Conservation (phyloP, 352 stramenopile genomes). For the Pythium aristosporum region DNA sequence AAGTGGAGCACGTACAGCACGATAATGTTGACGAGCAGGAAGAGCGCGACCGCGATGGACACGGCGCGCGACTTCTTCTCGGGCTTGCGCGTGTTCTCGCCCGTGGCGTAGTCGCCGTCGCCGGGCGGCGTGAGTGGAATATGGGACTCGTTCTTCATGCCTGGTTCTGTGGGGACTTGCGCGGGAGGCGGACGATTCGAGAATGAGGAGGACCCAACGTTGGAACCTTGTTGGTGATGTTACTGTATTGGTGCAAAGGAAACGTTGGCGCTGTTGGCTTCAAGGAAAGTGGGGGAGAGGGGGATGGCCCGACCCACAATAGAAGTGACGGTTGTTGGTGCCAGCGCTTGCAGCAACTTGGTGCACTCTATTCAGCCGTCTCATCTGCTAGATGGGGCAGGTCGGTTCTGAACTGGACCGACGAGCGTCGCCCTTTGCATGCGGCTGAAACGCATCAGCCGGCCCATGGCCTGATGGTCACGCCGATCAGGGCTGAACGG, state of each 20-base stretch:
- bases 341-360: background rate
- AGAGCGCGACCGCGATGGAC: slow-evolving; percentile 39
- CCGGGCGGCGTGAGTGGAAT: slow-evolving; percentile 48
- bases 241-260: slow-evolving; percentile 23
- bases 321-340: slow-evolving; percentile 3
- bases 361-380: slow-evolving; percentile 8
- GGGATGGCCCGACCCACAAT: background rate
- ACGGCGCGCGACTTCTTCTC: slow-evolving; percentile 33
- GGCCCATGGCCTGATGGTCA: too few species aligned
- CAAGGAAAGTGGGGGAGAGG: background rate
- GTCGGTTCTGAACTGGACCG: background rate
- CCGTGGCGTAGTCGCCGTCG: slow-evolving; percentile 35
- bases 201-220: slow-evolving; percentile 26
- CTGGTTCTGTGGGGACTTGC: slow-evolving; percentile 21
- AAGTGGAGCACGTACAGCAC: slow-evolving; percentile 85
- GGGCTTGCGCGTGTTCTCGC: slow-evolving; percentile 16
- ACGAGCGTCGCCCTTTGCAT: too few species aligned
- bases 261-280: slow-evolving; percentile 6
- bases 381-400: slow-evolving; percentile 14
- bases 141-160: slow-evolving; percentile 36
- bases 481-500: background rate
- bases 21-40: slow-evolving; percentile 80
- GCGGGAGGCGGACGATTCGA: slow-evolving; percentile 19
- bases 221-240: background rate
- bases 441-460: too few species aligned